These are phyloP conservation scores for Bipolaris oryzae DNA, from an alignment of 2,329 filamentous ascomycete genomes.

Conservation along the genomic window DNA sequence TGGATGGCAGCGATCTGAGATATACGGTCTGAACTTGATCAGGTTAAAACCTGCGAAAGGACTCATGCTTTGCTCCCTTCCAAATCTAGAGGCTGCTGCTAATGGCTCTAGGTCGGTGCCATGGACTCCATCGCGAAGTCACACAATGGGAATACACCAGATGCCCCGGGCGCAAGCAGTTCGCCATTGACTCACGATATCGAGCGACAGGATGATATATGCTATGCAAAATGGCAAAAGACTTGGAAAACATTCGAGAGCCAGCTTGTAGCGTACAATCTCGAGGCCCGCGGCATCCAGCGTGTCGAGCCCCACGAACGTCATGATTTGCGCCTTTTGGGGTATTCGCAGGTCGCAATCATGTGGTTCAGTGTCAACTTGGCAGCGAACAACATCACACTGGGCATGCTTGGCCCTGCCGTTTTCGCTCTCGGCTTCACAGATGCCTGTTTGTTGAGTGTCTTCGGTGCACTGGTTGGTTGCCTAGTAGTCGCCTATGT, in stretches of 20 bases:
- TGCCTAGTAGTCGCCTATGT: conserved; percentile 63
- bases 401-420: conserved; percentile 67
- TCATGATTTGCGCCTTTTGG: conserved; percentile 57
- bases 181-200: background rate
- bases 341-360: conserved; percentile 62
- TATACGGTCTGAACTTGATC: conserved; percentile 62
- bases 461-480: conserved; percentile 64
- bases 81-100: conserved; percentile 31
- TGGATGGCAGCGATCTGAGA: conserved; percentile 53
- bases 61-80: conserved; percentile 54
- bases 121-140: conserved; percentile 27
- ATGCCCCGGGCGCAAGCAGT: conserved; percentile 30
- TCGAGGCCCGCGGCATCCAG: conserved; percentile 66
- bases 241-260: conserved; percentile 47
- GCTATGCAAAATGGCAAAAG: conserved; percentile 20
- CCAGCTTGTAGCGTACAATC: conserved; percentile 57
- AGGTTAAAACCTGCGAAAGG: conserved; percentile 61
- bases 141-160: conserved; percentile 22
- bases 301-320: conserved; percentile 62
- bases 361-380: conserved; percentile 69
- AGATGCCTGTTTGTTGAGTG: conserved; percentile 62
- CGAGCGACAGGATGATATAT: background rate
- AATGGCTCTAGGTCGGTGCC: conserved; percentile 40
- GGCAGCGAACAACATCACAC: conserved; percentile 66
- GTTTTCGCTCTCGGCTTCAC: conserved; percentile 64